A percentile compares a stretch with the other conserved stretches of the same genome.
phyloP scores from a whole-genome alignment of 2,329 filamentous ascomycete species.

The Aspergillus quadricinctus region DNA sequence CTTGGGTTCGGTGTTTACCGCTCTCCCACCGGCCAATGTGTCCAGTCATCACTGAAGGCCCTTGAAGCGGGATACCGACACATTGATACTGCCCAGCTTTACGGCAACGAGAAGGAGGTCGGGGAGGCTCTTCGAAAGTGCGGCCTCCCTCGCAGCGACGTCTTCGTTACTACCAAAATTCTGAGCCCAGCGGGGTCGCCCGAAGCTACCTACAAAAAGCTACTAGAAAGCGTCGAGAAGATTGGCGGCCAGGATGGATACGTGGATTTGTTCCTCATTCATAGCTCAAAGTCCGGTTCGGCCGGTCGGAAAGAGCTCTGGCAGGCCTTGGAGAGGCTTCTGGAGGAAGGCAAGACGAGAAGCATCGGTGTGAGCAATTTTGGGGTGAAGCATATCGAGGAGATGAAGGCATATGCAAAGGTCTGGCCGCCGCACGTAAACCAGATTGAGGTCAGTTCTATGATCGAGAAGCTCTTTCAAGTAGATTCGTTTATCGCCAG shows the following conservation, averaged over 20 bases:
- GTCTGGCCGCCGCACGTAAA: constrained; percentile 68
- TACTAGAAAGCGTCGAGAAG: constrained; percentile 60
- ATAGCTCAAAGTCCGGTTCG: constrained; percentile 56
- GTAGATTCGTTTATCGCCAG: neutral
- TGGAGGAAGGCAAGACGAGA: constrained; percentile 56
- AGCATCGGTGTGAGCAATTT: constrained; percentile 72
- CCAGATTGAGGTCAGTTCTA: constrained; percentile 61
- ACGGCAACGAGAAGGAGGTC: constrained; percentile 65
- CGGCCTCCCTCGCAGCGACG: constrained; percentile 47
- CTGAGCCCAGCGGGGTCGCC: constrained; percentile 49
- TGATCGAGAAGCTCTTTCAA: neutral
- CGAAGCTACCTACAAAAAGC: constrained; percentile 57
- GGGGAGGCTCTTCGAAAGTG: constrained; percentile 59
- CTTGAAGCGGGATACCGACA: constrained; percentile 50
- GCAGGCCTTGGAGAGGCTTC: constrained; percentile 60
- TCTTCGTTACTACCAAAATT: constrained; percentile 71
- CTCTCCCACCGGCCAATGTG: constrained; percentile 52
- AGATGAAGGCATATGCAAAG: constrained; percentile 62
- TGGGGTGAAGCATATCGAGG: constrained; percentile 63
- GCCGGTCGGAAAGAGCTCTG: constrained; percentile 59
- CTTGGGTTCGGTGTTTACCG: constrained; percentile 71
- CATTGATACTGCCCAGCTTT: constrained; percentile 62
- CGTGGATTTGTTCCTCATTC: constrained; percentile 68
- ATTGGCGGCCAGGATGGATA: constrained; percentile 58
- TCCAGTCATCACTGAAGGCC: constrained; percentile 56